Percentiles rank a stretch among this genome's conserved stretches.
Conservation (phyloP, 352 stramenopile species). For the Phytophthora cajani region DNA sequence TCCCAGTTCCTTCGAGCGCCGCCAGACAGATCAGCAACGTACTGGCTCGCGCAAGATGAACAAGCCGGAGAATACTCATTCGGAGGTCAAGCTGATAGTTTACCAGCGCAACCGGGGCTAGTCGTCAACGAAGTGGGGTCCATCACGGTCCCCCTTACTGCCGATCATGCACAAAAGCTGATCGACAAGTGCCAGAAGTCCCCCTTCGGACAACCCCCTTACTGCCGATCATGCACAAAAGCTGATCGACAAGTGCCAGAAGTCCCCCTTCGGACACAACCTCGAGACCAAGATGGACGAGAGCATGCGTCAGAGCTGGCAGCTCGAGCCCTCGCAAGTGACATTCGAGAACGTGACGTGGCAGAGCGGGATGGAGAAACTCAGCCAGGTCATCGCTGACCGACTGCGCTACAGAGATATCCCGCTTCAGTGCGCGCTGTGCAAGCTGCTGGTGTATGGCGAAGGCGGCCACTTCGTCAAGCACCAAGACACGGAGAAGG, state of each 20-base stretch:
- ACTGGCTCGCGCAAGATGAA: neutral
- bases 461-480: constrained; percentile 44
- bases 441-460: constrained; percentile 61
- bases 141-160: constrained; percentile 13
- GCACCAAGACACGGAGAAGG: constrained; percentile 59
- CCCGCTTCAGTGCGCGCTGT: constrained; percentile 21
- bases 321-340: constrained; percentile 5
- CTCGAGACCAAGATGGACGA: constrained; percentile 23
- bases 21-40: constrained; percentile 15
- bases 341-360: neutral
- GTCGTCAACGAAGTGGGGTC: constrained; percentile 7
- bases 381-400: constrained; percentile 1
- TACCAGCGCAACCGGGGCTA: constrained; percentile 9
- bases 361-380: neutral
- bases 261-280: constrained; percentile 31
- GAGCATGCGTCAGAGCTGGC: constrained; percentile 20
- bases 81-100: neutral
- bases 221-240: constrained; percentile 1
- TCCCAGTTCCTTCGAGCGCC: neutral
- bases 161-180: constrained; percentile 4
- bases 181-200: constrained; percentile 32
- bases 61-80: constrained; percentile 16
- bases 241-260: constrained; percentile 7
- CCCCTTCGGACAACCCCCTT: constrained; percentile 13
- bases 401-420: constrained; percentile 15